phyloP scores from a whole-genome alignment of 495 filamentous ascomycete species.

The Penicillium cataractarum region DNA sequence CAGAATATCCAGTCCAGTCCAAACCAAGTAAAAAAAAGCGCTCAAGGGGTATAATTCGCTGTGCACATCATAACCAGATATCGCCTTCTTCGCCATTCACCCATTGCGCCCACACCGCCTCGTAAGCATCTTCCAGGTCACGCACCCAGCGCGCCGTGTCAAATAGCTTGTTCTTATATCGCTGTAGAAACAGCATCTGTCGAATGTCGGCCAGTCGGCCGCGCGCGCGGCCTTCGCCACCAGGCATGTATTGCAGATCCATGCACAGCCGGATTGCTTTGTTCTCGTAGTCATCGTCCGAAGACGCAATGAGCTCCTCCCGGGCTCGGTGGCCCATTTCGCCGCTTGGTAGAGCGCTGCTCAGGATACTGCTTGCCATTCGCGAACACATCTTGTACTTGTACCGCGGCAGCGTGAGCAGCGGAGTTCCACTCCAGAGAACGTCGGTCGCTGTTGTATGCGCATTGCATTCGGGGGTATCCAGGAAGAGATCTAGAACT shows the following conservation, averaged over 20 bases:
- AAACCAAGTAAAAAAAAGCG: conserved; percentile 29
- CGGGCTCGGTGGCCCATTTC: conserved; percentile 68
- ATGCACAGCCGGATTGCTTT: conserved; percentile 75
- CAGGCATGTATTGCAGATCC: conserved; percentile 62
- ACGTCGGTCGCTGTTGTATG: conserved; percentile 98
- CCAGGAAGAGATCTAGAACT: conserved; percentile 91
- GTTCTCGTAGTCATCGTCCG: conserved; percentile 81
- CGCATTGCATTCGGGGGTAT: conserved; percentile 97
- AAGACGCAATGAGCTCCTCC: conserved; percentile 72
- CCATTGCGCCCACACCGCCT: conserved; percentile 86
- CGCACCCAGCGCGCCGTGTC: conserved; percentile 91
- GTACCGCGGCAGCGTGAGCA: conserved; percentile 93
- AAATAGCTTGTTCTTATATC: conserved; percentile 85
- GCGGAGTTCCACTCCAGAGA: conserved; percentile 91
- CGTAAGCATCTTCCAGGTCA: conserved; percentile 88
- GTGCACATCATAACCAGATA: conserved; percentile 67
- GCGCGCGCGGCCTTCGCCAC: conserved; percentile 55
- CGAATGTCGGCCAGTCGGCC: conserved; percentile 77
- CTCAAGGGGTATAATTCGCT: conserved; percentile 45
- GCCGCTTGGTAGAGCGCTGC: conserved; percentile 78
- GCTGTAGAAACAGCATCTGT: conserved; percentile 76
- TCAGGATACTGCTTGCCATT: conserved; percentile 94
- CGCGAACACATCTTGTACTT: conserved; percentile 98
- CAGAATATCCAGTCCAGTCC: not conserved
- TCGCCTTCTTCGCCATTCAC: conserved; percentile 86